Conservation (phyloP, 2,329 filamentous ascomycete species). For the Hymenoscyphus infarciens region DNA sequence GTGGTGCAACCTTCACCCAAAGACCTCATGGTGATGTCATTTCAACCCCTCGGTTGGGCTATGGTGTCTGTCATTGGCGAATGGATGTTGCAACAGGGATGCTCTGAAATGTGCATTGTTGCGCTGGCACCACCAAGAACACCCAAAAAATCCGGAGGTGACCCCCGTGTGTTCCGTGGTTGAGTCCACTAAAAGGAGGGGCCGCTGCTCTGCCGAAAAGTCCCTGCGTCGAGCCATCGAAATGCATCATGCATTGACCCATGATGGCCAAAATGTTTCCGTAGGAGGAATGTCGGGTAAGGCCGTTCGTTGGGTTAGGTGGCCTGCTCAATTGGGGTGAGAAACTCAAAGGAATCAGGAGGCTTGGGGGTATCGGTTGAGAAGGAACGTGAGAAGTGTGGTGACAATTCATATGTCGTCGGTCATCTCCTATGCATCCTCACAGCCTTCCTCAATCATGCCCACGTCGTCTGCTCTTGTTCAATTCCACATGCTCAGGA, state of each 20-base stretch:
- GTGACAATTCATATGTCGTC: neutral
- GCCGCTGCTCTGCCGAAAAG: neutral
- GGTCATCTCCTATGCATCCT: slow-evolving; percentile 3
- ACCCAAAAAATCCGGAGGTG: neutral
- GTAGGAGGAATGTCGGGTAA: neutral
- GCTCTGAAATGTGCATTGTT: neutral
- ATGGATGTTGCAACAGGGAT: neutral
- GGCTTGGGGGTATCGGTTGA: neutral
- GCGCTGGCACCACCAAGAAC: slow-evolving; percentile 3
- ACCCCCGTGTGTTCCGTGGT: neutral
- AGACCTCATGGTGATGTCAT: slow-evolving; percentile 1
- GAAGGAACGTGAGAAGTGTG: neutral
- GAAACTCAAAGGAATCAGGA: neutral
- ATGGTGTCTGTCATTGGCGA: neutral
- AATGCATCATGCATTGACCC: neutral
- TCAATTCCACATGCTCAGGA: slow-evolving; percentile 80
- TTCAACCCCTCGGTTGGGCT: neutral
- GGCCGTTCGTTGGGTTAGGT: neutral
- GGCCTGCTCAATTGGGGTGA: neutral
- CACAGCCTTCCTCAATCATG: slow-evolving; percentile 14
- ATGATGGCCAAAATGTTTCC: neutral
- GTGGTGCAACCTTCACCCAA: neutral
- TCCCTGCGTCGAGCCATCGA: neutral
- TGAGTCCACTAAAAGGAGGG: neutral
- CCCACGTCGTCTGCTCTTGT: slow-evolving; percentile 47